phyloP scores from a whole-genome alignment of 2,329 filamentous ascomycete genomes.

The Daldinia sp. region DNA sequence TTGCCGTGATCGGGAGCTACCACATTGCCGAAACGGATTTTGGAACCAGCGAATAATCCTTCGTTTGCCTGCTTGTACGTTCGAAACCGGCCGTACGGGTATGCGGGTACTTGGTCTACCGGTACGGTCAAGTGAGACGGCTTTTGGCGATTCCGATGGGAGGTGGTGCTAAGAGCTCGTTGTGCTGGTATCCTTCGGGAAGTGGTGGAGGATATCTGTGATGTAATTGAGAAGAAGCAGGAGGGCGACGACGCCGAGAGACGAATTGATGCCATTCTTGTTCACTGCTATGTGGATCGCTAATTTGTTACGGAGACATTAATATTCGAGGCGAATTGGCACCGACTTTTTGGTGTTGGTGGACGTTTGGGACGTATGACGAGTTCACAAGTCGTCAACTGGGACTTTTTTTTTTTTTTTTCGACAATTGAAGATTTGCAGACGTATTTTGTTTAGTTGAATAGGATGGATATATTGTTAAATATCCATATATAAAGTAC shows the following conservation, averaged over 20 bases:
- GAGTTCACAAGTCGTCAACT: too few species aligned
- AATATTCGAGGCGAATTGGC: background rate
- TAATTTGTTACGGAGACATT: background rate
- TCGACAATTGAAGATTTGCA: too few species aligned
- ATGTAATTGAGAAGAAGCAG: constrained; percentile 4
- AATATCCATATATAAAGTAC: too few species aligned
- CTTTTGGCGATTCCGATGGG: constrained; percentile 37
- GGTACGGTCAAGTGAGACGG: constrained; percentile 53
- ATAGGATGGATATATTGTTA: too few species aligned
- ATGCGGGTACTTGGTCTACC: constrained; percentile 60
- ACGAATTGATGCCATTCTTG: constrained; percentile 26
- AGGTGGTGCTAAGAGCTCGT: constrained; percentile 40
- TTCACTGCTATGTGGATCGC: background rate
- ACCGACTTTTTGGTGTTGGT: too few species aligned
- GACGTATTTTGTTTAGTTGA: too few species aligned
- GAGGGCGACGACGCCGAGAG: constrained; percentile 16
- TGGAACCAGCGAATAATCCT: constrained; percentile 74
- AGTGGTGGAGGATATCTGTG: constrained; percentile 1
- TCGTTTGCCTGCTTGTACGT: constrained; percentile 83
- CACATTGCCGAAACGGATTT: constrained; percentile 82
- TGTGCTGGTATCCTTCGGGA: background rate
- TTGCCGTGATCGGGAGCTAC: constrained; percentile 72
- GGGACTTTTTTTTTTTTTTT: too few species aligned
- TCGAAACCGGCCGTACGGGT: constrained; percentile 75
- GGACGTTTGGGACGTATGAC: too few species aligned